Conservation (phyloP, 1,139 yeast species). For the Pichia sp. region DNA sequence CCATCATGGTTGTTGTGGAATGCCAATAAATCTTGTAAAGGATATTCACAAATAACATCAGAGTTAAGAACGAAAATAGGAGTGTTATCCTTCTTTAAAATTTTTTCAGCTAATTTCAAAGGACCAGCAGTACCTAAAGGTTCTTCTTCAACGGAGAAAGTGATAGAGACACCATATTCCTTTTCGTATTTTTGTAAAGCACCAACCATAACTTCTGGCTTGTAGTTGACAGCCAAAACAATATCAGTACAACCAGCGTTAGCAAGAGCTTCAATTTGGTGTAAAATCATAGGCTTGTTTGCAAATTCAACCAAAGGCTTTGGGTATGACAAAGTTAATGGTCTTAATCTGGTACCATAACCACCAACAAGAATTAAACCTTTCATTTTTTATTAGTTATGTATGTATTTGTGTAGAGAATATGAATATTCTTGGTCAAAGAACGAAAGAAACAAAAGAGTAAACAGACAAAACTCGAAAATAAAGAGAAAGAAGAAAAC, state of each 20-base stretch:
- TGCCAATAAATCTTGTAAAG: constrained; percentile 82
- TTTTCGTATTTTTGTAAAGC: constrained; percentile 90
- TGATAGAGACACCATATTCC: constrained; percentile 89
- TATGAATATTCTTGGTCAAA: constrained; percentile 6
- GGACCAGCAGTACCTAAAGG: constrained; percentile 99
- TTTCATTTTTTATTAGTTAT: constrained; percentile 49
- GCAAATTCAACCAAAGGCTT: constrained; percentile 98
- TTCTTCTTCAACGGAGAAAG: constrained; percentile 98
- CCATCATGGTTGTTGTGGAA: constrained; percentile 97
- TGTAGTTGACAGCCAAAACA: constrained; percentile 96
- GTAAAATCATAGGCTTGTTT: constrained; percentile 95
- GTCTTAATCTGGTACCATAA: constrained; percentile 99
- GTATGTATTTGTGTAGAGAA: constrained; percentile 1
- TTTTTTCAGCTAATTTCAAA: constrained; percentile 89
- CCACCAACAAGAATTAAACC: constrained; percentile 99
- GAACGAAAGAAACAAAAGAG: constrained; percentile 5
- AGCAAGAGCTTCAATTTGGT: constrained; percentile 97
- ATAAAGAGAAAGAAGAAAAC: background rate
- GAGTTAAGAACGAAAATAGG: constrained; percentile 98
- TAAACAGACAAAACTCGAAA: background rate
- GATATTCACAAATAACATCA: constrained; percentile 98
- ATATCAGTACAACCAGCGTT: constrained; percentile 98
- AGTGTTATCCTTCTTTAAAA: constrained; percentile 86
- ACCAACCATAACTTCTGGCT: constrained; percentile 98
- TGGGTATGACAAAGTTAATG: constrained; percentile 92